phyloP scores from a whole-genome alignment of 345 rosid genomes.

The Arabidopsis thaliana region TAIR10.1 NC_003071.7:13751501-13752000 shows the following conservation, averaged over 20 bases:
- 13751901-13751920: constrained; percentile 38
- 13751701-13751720: constrained; percentile 68
- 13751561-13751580: constrained; percentile 25
- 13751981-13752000: neutral
- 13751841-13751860: constrained; percentile 48
- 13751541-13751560: constrained; percentile 14
- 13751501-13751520: neutral
- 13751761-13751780: constrained; percentile 76
- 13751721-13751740: constrained; percentile 70
- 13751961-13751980: constrained; percentile 16
- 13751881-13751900: constrained; percentile 11
- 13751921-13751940: constrained; percentile 43
- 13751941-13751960: constrained; percentile 25
- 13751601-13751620: constrained; percentile 72
- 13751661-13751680: constrained; percentile 61
- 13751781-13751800: constrained; percentile 54
- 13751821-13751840: constrained; percentile 51
- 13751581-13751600: constrained; percentile 5
- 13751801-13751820: constrained; percentile 46
- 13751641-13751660: constrained; percentile 57
- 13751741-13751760: constrained; percentile 74
- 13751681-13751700: constrained; percentile 65
- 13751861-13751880: constrained; percentile 47
- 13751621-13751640: constrained; percentile 89
- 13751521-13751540: constrained; percentile 7